These are phyloP conservation scores for Phytophthora agathidicida DNA, from an alignment of 352 stramenopile species.

Conservation along the genomic window DNA sequence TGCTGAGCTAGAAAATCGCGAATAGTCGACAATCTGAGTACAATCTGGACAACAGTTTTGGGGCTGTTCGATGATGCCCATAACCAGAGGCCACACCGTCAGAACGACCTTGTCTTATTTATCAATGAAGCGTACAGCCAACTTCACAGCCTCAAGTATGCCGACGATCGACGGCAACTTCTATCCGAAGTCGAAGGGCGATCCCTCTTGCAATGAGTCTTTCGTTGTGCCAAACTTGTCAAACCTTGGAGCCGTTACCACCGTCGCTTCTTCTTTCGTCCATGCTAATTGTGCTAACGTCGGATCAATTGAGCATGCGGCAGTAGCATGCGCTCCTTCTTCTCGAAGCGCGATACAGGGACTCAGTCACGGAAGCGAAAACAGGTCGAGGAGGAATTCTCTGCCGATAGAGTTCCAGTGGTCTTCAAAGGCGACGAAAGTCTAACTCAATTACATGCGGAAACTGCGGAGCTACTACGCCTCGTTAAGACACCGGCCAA, in stretches of 20 bases:
- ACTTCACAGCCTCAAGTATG: no score
- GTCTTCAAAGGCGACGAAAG: constrained; percentile 54
- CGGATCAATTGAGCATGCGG: constrained; percentile 23
- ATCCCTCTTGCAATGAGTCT: constrained; percentile 5
- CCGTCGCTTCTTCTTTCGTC: constrained; percentile 1
- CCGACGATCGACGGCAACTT: no score
- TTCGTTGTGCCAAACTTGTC: constrained; percentile 11
- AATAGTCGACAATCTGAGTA: no score
- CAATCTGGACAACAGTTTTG: no score
- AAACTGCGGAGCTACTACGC: constrained; percentile 63
- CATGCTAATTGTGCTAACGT: constrained; percentile 26
- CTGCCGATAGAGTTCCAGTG: constrained; percentile 13
- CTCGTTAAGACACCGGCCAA: constrained; percentile 56
- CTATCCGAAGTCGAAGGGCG: no score
- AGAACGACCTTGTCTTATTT: no score
- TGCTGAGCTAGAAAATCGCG: no score
- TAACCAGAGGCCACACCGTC: no score
- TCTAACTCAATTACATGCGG: constrained; percentile 63
- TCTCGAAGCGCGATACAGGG: constrained; percentile 42
- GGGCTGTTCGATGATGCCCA: no score
- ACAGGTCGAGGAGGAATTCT: constrained; percentile 14
- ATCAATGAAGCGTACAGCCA: no score
- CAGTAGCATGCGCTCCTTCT: constrained; percentile 41
- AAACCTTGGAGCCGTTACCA: constrained; percentile 20
- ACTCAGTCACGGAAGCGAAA: constrained; percentile 30